Percentiles rank a stretch among this genome's conserved stretches.
These are phyloP conservation scores for Chlorophyllum brunneum DNA, from an alignment of 768 basidiomycete species.

Conservation along the genomic window DNA sequence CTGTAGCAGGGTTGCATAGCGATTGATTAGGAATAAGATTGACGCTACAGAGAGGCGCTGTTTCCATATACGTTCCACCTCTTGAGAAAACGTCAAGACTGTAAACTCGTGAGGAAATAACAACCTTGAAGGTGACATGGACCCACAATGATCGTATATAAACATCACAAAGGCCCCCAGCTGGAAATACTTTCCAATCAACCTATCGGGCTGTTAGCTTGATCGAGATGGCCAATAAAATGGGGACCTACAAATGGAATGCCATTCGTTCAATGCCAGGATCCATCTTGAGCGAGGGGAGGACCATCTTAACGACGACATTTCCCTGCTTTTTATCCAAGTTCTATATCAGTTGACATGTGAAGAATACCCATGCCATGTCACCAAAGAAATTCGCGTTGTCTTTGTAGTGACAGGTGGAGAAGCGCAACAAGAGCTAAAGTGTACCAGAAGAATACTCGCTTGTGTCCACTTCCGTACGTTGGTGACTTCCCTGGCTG, in stretches of 20 bases:
- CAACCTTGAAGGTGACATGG: neutral
- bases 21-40: constrained; percentile 25
- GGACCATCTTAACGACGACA: too few species aligned
- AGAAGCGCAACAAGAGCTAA: too few species aligned
- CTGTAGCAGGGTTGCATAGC: constrained; percentile 24
- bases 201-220: neutral
- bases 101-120: neutral
- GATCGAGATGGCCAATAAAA: neutral
- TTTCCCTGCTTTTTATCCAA: too few species aligned
- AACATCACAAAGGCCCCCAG: constrained; percentile 19
- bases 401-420: too few species aligned
- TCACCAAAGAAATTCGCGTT: too few species aligned
- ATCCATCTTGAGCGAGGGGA: neutral
- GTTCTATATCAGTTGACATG: too few species aligned
- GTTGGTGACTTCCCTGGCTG: too few species aligned
- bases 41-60: constrained; percentile 21
- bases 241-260: neutral
- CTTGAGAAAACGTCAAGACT: constrained; percentile 12
- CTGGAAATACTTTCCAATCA: constrained; percentile 18
- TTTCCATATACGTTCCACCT: constrained; percentile 27
- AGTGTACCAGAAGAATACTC: too few species aligned
- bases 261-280: neutral
- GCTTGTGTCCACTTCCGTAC: too few species aligned
- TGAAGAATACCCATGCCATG: too few species aligned
- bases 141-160: constrained; percentile 18